Evolutionary conservation across 169 alveolate species (phyloP).

Genomic region (Eimeria nieschulzi): DNA sequence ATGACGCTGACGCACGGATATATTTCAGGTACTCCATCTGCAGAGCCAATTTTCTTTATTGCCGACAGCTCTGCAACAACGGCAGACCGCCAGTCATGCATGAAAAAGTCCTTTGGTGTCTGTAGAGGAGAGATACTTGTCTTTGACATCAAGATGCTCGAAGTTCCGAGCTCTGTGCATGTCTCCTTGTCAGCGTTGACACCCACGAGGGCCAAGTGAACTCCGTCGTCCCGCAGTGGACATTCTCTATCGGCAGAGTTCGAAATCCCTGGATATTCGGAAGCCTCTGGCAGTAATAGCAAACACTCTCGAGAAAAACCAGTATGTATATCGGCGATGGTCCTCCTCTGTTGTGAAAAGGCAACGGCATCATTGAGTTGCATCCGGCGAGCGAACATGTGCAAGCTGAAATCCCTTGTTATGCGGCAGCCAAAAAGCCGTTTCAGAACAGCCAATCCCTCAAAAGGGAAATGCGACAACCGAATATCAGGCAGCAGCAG

Average conservation of each 20-base stretch:
- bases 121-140: conserved; percentile 15
- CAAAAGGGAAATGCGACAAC: conserved; percentile 60
- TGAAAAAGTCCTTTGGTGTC: not conserved
- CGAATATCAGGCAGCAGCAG: conserved; percentile 50
- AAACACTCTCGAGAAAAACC: conserved; percentile 43
- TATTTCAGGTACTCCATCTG: conserved; percentile 20
- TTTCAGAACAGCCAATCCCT: conserved; percentile 20
- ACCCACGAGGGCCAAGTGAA: not conserved
- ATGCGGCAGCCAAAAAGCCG: conserved; percentile 55
- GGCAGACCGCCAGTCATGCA: conserved; percentile 39
- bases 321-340: conserved; percentile 48
- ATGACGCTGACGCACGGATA: conserved; percentile 36
- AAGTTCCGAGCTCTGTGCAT: not conserved
- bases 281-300: conserved; percentile 30
- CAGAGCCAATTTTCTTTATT: not conserved
- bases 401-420: conserved; percentile 56
- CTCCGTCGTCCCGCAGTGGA: not conserved
- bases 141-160: not conserved
- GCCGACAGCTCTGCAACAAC: conserved; percentile 42
- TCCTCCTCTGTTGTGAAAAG: conserved; percentile 15
- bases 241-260: not conserved
- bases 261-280: not conserved
- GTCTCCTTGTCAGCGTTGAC: conserved; percentile 10
- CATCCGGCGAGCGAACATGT: conserved; percentile 67
- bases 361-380: conserved; percentile 8